A percentile compares a stretch with the other conserved stretches of the same genome.
Conservation (phyloP, 2,329 filamentous ascomycete species). For the Nannizzia gypsea region DNA sequence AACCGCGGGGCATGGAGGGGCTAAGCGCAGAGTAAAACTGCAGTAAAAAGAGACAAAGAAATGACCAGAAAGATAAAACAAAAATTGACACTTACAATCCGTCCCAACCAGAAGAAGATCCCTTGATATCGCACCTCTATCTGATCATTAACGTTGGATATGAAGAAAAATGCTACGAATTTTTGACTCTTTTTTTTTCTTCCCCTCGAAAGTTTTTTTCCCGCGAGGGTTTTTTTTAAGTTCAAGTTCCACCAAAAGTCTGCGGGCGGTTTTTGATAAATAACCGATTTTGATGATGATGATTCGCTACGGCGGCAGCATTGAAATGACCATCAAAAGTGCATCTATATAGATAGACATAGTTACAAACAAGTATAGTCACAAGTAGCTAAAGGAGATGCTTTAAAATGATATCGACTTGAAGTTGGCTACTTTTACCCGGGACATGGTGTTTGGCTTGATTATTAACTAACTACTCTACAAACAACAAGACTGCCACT, state of each 20-base stretch:
- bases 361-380: too few species aligned
- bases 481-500: too few species aligned
- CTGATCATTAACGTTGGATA: not conserved
- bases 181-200: not conserved
- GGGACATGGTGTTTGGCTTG: too few species aligned
- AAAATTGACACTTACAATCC: not conserved
- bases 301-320: too few species aligned
- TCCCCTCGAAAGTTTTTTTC: not conserved
- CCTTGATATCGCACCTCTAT: not conserved
- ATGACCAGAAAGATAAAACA: not conserved
- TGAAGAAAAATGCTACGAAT: not conserved
- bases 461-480: too few species aligned
- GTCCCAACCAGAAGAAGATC: not conserved
- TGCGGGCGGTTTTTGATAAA: not conserved
- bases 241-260: not conserved
- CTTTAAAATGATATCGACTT: too few species aligned
- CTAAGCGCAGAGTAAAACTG: not conserved
- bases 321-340: too few species aligned
- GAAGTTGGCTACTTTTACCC: too few species aligned
- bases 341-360: too few species aligned
- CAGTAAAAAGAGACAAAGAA: not conserved
- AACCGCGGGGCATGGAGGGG: slow-evolving; percentile 1
- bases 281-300: not conserved
- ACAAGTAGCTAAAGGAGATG: too few species aligned
- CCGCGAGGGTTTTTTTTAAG: not conserved